Evolutionary conservation across 2,329 filamentous ascomycete genomes (phyloP), one percentile per base, ranked within the genome.

Genomic region (Cadophora sp.): DNA sequence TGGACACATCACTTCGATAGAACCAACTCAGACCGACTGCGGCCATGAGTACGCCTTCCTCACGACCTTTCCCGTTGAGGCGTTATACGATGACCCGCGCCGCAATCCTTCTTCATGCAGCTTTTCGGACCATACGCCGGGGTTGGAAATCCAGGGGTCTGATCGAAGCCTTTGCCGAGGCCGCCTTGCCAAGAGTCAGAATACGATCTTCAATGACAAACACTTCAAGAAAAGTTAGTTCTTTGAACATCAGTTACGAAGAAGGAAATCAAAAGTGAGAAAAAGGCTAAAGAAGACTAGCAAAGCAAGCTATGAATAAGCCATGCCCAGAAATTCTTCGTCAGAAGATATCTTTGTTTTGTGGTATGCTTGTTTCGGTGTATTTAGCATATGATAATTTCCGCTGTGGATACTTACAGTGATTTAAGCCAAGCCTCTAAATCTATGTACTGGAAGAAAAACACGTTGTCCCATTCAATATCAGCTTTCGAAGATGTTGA

Each of bases 401-500:
- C 40, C 40, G 40, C 12, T 43, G 40, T 19, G 16, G 40, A 43
- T 19, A 43, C 12, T 43, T 43, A 14, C 40, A 43, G 12, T 16
- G 12, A 43, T 14, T 14, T 16, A 3, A 19, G 6, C 40, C 12
- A 43, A 19, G 34, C 34, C 7, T 37, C 34, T 3, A 43, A 43
- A 40, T 1, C 29, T 11, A 14, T 14, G 9, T 16, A 66, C 56
- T 82, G 77, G 81, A 82, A 72, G 77, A 82, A 58, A 80, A 79
- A 66, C 79, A 81, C 43, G 75, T 82, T 3, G 72, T 75, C 1
- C 66, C 73, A 0, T 68, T 79, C 26, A 77, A 46, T 73, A 78
- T 65, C 70, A 74, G 50, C 76, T 68, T 34, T 24, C 81, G 64
- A 82, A 81, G 71, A 76, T 82, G 72, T 78, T 82, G 5, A 80